Base-by-base conservation (phyloP, 2,329 filamentous ascomycete species). In the Colletotrichum paranaense region DNA sequence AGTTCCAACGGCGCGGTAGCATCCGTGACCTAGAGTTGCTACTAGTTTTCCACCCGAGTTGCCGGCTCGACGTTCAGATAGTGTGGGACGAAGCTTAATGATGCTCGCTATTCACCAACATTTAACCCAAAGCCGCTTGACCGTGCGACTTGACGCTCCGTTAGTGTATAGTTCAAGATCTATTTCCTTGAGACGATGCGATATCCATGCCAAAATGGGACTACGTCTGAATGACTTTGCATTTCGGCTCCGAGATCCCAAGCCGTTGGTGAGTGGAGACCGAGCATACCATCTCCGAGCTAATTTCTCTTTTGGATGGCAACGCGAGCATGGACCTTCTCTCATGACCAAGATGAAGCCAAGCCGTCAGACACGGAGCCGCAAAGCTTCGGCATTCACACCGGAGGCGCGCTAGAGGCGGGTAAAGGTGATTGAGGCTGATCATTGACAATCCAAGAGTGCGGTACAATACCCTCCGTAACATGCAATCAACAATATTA, bases 381-480 rank as follows among this genome's bases (percentile, higher is more conserved):
- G 67, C 66, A 69, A 69, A 56, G 66, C 66, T 65, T 69, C 24
- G 46, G 9, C 14, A 3, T 32, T 2, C 24, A 12, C 19, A 7
- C 38, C 66, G 26, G 28, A 19, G 3, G 30, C 30, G 2, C 30
- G 30, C 30, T 32, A 42, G 24, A 19, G 14, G 49, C 7, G 7
- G 16, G 14, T 16, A 11, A 14, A 14, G 24, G 42, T 8, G 5
- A 53, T 7, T n/a, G 9, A 6, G 26, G 64, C 16, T 19, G 28
- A 68, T 58, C 68, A 42, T 59, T 60, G 32, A 24, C 60, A 2
- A 35, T 73, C 26, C n/a, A 5, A 59, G 70, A 56, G 26, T 24
- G 52, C 55, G 67, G 59, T 22, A n/a, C n/a, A 12, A 6, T 26
- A 57, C 26, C 56, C 30, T 62, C 60, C 60, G 56, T 11, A 14